Base-by-base conservation (phyloP, 1,284 basidiomycete species). In the Puccinia coronata region DNA sequence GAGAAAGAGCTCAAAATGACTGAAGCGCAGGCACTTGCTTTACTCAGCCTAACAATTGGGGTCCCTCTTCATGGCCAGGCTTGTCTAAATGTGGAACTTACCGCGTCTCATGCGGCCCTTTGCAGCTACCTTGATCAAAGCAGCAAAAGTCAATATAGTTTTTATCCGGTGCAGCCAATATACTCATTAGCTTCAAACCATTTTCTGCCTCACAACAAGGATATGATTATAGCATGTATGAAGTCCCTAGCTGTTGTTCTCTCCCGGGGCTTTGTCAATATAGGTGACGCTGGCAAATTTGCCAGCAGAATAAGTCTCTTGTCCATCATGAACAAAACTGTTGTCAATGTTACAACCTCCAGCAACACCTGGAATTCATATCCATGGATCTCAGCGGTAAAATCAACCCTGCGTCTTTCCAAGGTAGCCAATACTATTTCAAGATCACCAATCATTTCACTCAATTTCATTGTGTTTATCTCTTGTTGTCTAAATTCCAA, bases 281-380 rank as follows among this genome's bases (percentile, higher is more conserved):
- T 1, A 20, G 36, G 59, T 11, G 4, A 63, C 9, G 34, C 34
- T 63, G 59, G 59, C 34, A 34, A 63, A 63, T 23, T 39, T 20
- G 36, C 34, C 59, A 39, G 59, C 16, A 63, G 59, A 63, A 63
- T 63, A 14, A 63, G 36, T 63, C 59, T 63, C 18, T 36, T 63
- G 16, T 63, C 34, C 34, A 34, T 36, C 34, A 63, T 63, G 34
- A 63, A 63, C 16, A 63, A 39, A 63, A 63, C 59, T 23, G 18
- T 12, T 8, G 34, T 6, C n/a, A 23, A 63, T 14, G 12, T 63
- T n/a, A n/a, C n/a, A n/a, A n/a, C n/a, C n/a, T n/a, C n/a, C n/a
- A n/a, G n/a, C n/a, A n/a, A n/a, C n/a, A n/a, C n/a, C n/a, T n/a
- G n/a, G n/a, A n/a, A n/a, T n/a, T n/a, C n/a, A n/a, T n/a, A n/a